phyloP scores from a whole-genome alignment of 163 green algal species.

The Scenedesmus sp. region DNA sequence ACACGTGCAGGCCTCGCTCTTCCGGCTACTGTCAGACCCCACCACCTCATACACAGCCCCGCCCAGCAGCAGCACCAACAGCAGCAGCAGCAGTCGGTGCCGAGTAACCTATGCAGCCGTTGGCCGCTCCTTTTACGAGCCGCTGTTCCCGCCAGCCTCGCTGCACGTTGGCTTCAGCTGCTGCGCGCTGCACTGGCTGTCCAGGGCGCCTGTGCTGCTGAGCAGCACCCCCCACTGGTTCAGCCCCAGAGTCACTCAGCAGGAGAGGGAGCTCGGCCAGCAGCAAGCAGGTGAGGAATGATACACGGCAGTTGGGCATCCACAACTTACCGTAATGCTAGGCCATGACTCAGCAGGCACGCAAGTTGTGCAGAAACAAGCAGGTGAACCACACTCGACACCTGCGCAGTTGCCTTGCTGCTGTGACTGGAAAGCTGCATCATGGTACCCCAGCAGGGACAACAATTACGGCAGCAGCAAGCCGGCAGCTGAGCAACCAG shows the following conservation, averaged over 20 bases:
- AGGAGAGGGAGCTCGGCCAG: not conserved
- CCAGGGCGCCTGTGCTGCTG: not conserved
- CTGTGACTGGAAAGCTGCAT: no score
- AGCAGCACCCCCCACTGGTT: not conserved
- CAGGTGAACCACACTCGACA: no score
- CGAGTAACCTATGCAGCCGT: not conserved
- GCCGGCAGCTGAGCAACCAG: no score
- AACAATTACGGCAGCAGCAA: no score
- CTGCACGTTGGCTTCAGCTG: not conserved
- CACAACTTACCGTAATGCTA: no score
- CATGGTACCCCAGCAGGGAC: no score
- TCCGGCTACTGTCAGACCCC: not conserved
- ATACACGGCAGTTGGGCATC: no score
- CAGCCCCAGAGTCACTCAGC: not conserved
- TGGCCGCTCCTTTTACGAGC: not conserved
- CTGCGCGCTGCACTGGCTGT: not conserved
- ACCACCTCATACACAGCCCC: not conserved
- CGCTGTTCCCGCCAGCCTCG: not conserved
- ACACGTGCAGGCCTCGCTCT: not conserved
- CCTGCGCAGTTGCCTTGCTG: no score
- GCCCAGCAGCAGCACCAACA: not conserved
- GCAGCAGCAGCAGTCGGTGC: not conserved
- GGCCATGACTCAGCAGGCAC: no score
- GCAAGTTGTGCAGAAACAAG: no score
- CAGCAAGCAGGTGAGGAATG: not conserved